These are phyloP conservation scores for Condylostoma magnum DNA, from an alignment of 169 alveolate genomes.

Conservation along the genomic window DNA sequence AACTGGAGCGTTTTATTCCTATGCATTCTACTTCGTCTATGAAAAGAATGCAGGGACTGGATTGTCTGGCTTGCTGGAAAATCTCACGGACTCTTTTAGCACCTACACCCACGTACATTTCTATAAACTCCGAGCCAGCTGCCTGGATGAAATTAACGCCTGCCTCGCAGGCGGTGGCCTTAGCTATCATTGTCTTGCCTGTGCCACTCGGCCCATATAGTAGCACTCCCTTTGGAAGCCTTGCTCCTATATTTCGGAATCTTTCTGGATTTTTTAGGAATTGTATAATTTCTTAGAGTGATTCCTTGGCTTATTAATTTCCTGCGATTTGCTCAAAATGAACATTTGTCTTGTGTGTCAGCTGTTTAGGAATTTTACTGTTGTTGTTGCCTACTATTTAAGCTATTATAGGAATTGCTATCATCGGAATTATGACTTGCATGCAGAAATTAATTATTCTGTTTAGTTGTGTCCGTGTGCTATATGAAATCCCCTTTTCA, in stretches of 20 bases:
- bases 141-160: conserved; percentile 90
- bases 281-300: conserved; percentile 42
- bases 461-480: too few relatives aligned
- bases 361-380: too few relatives aligned
- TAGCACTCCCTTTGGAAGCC: conserved; percentile 80
- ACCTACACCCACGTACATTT: conserved; percentile 93
- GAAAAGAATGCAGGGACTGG: conserved; percentile 75
- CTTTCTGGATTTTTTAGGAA: conserved; percentile 34
- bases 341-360: not conserved
- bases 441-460: too few relatives aligned
- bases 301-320: conserved; percentile 41
- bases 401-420: too few relatives aligned
- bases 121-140: conserved; percentile 93
- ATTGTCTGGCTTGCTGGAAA: conserved; percentile 71
- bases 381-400: too few relatives aligned
- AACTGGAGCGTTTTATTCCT: conserved; percentile 60
- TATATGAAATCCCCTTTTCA: too few relatives aligned
- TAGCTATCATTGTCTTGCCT: conserved; percentile 82
- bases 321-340: conserved; percentile 37
- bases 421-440: too few relatives aligned
- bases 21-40: conserved; percentile 86
- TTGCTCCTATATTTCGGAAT: conserved; percentile 55
- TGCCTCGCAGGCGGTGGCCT: conserved; percentile 87
- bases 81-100: conserved; percentile 90
- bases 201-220: conserved; percentile 89